phyloP scores from a whole-genome alignment of 495 filamentous ascomycete genomes.

The Hypomontagnella submonticulosa region DNA sequence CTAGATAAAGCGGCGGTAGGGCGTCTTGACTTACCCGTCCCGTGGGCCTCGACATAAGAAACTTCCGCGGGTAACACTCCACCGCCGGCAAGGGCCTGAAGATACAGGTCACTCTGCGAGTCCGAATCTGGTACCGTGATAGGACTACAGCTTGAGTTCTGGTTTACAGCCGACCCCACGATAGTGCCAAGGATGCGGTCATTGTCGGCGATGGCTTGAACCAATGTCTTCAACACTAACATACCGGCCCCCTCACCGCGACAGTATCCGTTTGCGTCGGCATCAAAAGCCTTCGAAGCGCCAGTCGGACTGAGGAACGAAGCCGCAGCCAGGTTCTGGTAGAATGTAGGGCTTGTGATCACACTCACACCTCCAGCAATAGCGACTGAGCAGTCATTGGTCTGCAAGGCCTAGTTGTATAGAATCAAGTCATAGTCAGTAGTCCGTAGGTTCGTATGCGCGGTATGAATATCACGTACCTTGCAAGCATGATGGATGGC shows the following conservation, averaged over 20 bases:
- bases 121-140: conserved; percentile 52
- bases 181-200: conserved; percentile 66
- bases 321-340: conserved; percentile 53
- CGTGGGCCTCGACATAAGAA: conserved; percentile 59
- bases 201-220: conserved; percentile 54
- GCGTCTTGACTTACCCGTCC: conserved; percentile 44
- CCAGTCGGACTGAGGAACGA: conserved; percentile 55
- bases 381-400: conserved; percentile 53
- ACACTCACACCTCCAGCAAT: conserved; percentile 53
- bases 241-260: conserved; percentile 67
- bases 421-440: background rate
- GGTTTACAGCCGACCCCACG: conserved; percentile 60
- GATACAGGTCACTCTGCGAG: conserved; percentile 48
- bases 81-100: conserved; percentile 37
- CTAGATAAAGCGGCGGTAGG: background rate
- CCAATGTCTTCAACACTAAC: conserved; percentile 62
- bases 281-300: conserved; percentile 51
- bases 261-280: conserved; percentile 66
- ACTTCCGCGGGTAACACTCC: conserved; percentile 30
- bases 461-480: background rate
- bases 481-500: conserved; percentile 58
- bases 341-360: conserved; percentile 41
- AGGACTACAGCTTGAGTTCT: conserved; percentile 49
- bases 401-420: conserved; percentile 43
- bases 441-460: too few species aligned